Evolutionary conservation across 305 asterid genomes (phyloP), one percentile per base, ranked within the genome.

Genomic region (Striga hermonthica): DNA sequence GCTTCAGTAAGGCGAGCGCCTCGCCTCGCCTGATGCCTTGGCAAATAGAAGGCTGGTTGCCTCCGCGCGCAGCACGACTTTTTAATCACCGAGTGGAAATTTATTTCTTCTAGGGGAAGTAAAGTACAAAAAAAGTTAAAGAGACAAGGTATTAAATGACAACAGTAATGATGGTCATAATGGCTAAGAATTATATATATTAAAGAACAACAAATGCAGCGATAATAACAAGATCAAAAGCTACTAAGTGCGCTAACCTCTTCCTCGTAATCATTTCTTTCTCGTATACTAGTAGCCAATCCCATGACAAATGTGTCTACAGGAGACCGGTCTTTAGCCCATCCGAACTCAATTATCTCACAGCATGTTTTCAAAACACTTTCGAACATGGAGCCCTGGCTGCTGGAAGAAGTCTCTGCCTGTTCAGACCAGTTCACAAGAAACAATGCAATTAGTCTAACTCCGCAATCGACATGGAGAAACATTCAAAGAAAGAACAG

Each of bases 231-330:
- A 74, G 31, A 68, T 60, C 66, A 56, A 60, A 55, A 47, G 67
- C 65, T 48, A 67, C n/a, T 57, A 61, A 62, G 7, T 10, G 64
- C 35, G 62, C 85, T 66, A 78, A 91, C 99, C 95, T 84, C 96
- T 76, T 91, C 96, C 63, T 83, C 98, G 54, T 82, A 80, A 79
- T 89, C 93, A 78, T 87, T 86, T 72, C 91, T 83, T 71, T 91
- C 99, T 52, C 98, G 92, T 67, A 94, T 82, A 74, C 90, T 80
- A 68, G 95, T 74, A 67, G 99, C 95, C 76, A 94, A 74, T 61
- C 97, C 97, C 97, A 84, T 78, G 60, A 94, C 88, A 79, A 94
- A 94, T 31, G 99, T 86, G 74, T 91, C 99, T 71, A 94, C 81
- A 13, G 99, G 98, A 61, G 98, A 81, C 73, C 97, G 78, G 64